Base-by-base conservation (phyloP, 2,329 filamentous ascomycete species). In the Aspergillus thermomutatus region DNA sequence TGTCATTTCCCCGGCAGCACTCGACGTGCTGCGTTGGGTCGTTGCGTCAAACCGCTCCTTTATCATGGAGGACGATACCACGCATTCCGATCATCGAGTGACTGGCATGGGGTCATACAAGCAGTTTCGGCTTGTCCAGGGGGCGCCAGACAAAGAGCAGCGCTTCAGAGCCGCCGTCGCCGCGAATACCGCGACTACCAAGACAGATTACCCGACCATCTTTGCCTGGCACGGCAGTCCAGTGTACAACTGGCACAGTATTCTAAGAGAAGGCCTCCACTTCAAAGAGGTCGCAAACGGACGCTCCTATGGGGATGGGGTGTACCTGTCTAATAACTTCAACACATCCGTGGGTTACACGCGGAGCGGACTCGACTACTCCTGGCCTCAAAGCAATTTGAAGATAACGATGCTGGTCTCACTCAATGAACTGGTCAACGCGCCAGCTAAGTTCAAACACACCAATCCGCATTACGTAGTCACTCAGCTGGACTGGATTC, bases 111-210 rank as follows among this genome's bases (percentile, higher is more conserved):
- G 79, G 0, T 78, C 74, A 2, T 93, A 87, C 81, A 79, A 90
- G 55, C 92, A 96, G 70, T 97, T 96, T 66, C 84, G 90, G 27
- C 91, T 97, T 64, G 87, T 89, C 0, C 93, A 96, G 78, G 92
- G 92, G 8, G 88, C 91, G 0, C 91, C 91, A 0, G 91, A 96
- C 66, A 95, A 92, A 66, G 92, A 97, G 69, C 79, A 87, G 34
- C 81, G 84, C 1, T 96, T 97, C 68, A 76, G 86, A 6, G 73
- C 84, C 23, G 84, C 87, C 14, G 79, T 94, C 2, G 77, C 79
- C 40, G 25, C 71, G 17, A 59, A 64, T 7, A 70, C 74, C 2
- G 56, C 65, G 17, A 69, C 75, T 5, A 66, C 79, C 19, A 72
- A 73, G 41, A 63, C 79, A 48, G 62, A 73, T 57, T 78, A 84